These are phyloP conservation scores for Exophiala lecanii-corni DNA, from an alignment of 2,329 filamentous ascomycete genomes.

Conservation along the genomic window DNA sequence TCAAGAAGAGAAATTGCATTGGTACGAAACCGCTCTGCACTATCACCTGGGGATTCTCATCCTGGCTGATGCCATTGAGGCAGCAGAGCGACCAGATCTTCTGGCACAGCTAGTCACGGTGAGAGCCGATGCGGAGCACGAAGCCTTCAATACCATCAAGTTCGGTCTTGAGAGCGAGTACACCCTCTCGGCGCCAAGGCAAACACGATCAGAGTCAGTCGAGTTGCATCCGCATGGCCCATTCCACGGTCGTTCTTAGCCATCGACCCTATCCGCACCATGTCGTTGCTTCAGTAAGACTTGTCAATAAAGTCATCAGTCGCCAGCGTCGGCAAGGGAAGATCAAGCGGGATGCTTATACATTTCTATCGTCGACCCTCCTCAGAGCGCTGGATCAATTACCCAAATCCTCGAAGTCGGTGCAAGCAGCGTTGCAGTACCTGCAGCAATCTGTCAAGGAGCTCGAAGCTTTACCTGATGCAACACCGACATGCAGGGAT, in stretches of 20 bases:
- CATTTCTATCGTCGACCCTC: slow-evolving; percentile 24
- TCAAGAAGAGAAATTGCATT: slow-evolving; percentile 28
- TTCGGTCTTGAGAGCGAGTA: slow-evolving; percentile 30
- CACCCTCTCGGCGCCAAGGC: slow-evolving; percentile 12
- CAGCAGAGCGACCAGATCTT: slow-evolving; percentile 25
- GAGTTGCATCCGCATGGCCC: not conserved
- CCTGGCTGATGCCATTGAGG: slow-evolving; percentile 27
- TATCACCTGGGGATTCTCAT: slow-evolving; percentile 29
- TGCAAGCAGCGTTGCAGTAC: slow-evolving; percentile 10
- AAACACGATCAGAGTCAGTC: not conserved
- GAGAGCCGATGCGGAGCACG: slow-evolving; percentile 25
- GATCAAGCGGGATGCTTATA: slow-evolving; percentile 23
- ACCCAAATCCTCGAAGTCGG: slow-evolving; percentile 29
- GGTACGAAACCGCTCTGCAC: slow-evolving; percentile 29
- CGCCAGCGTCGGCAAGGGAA: slow-evolving; percentile 24
- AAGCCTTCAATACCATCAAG: slow-evolving; percentile 27
- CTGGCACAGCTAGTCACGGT: slow-evolving; percentile 20
- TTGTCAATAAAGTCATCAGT: slow-evolving; percentile 27
- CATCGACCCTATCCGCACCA: slow-evolving; percentile 32
- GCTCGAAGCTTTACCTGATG: not conserved
- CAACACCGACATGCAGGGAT: too few species aligned
- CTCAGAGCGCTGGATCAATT: slow-evolving; percentile 26
- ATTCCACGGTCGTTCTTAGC: slow-evolving; percentile 26
- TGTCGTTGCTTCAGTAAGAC: slow-evolving; percentile 27
- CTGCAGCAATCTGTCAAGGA: not conserved